Base-by-base conservation (phyloP, 768 basidiomycete species). In the Termitomyces sp. region DNA sequence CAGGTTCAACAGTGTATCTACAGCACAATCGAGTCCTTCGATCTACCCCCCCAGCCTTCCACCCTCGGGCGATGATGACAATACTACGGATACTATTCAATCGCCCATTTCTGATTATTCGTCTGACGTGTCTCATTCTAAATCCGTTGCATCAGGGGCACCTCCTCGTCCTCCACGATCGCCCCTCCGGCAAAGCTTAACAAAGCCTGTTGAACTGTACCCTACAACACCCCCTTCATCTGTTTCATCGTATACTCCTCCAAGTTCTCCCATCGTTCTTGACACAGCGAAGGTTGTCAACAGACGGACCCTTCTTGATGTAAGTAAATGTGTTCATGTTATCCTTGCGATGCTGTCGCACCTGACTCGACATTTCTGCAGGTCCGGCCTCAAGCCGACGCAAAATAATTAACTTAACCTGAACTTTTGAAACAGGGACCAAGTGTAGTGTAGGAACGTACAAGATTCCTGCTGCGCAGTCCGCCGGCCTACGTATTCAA, bases 41-140 rank as follows among this genome's bases (percentile, higher is more conserved):
- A 76, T 83, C 33, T 82, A 84, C 63, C 79, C 83, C 9, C 71
- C 78, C 1, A 79, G 75, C 59, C 67, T 84, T 16, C 78, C 79
- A 28, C 71, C 72, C 15, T 65, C 58, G 40, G 73, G 74, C n/a
- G 76, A 77, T 48, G 71, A 73, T 22, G 69, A 67, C 13, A 46
- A 38, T 55, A 70, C 63, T 35, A 67, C 45, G 3, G 65, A 69
- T 44, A 65, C 49, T 13, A 51, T 62, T 38, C 65, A 66, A 44
- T 66, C 69, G 52, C 69, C 66, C 48, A 65, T 57, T 20, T 60
- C 51, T 18, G 68, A 67, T 28, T 5, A 56, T 54, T 40, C 52
- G 7, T 57, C 50, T 40, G 55, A 57, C 3, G 11, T 16, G 22
- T 55, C 65, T 20, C 59, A 60, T 9, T 48, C 60, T 33, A 57